A percentile compares a stretch with the other conserved stretches of the same genome.
Evolutionary conservation across 2,329 filamentous ascomycete species (phyloP).

Genomic region (Pseudohalonectria lignicola): DNA sequence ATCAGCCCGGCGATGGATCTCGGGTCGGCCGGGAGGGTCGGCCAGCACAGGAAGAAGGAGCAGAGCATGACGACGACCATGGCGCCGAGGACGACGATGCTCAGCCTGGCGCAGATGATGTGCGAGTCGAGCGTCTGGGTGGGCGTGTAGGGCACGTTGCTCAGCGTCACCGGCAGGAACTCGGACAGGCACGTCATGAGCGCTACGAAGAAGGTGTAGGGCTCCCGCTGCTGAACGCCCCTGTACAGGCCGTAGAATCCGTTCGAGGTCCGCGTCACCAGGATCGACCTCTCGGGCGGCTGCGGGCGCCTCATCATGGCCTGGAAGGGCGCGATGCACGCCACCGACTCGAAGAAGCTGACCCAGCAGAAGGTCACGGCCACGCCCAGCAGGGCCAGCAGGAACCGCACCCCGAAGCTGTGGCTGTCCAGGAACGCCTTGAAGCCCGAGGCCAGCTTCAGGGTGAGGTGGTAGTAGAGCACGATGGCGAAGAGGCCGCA

Average conservation of each 20-base stretch:
- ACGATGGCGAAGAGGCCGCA: constrained; percentile 22
- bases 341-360: constrained; percentile 24
- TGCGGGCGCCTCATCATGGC: constrained; percentile 24
- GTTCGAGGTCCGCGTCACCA: constrained; percentile 27
- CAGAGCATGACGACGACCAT: constrained; percentile 28
- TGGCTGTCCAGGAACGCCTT: constrained; percentile 23
- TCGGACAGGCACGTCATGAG: constrained; percentile 33
- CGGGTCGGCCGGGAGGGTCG: constrained; percentile 33
- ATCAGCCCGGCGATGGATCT: constrained; percentile 32
- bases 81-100: constrained; percentile 24
- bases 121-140: constrained; percentile 27
- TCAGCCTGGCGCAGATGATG: constrained; percentile 26
- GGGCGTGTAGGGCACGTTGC: constrained; percentile 35
- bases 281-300: constrained; percentile 23
- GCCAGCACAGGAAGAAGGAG: constrained; percentile 30
- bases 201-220: constrained; percentile 27
- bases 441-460: constrained; percentile 6
- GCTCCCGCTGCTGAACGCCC: constrained; percentile 21
- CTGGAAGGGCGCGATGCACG: constrained; percentile 8
- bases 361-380: constrained; percentile 28
- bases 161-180: constrained; percentile 36
- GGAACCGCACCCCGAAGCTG: constrained; percentile 29
- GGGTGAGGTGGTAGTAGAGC: constrained; percentile 25
- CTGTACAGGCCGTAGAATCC: constrained; percentile 31
- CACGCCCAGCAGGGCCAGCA: constrained; percentile 29